Evolutionary conservation across 371 early-diverging fungal genomes (phyloP).

Genomic region (Batkoa obscura): DNA sequence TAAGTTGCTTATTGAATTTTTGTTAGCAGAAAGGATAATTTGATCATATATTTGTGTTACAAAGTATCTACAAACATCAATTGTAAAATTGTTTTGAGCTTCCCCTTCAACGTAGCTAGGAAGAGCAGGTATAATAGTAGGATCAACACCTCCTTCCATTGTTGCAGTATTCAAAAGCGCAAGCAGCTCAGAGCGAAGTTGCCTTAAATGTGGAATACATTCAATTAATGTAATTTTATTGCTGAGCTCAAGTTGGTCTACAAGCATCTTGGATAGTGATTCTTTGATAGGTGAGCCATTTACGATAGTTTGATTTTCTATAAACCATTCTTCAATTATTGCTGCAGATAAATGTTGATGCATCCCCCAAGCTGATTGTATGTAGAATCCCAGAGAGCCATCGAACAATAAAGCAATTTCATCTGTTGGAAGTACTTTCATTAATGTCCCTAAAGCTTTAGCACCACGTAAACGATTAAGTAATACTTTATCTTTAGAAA

Average conservation of each 20-base stretch:
- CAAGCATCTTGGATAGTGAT: constrained; percentile 27
- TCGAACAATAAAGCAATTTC: constrained; percentile 11
- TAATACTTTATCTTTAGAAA: constrained; percentile 51
- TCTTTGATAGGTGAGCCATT: constrained; percentile 12
- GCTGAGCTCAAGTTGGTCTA: constrained; percentile 13
- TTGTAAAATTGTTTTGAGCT: constrained; percentile 32
- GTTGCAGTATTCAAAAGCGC: constrained; percentile 37
- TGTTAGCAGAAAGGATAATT: constrained; percentile 16
- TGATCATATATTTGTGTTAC: constrained; percentile 26
- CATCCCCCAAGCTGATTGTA: constrained; percentile 54
- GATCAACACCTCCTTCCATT: constrained; percentile 26
- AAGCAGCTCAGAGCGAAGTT: constrained; percentile 56
- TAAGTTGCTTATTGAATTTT: constrained; percentile 15
- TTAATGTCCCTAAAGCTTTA: constrained; percentile 56
- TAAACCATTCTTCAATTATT: constrained; percentile 66
- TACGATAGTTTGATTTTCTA: constrained; percentile 24
- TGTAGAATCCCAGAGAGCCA: constrained; percentile 9
- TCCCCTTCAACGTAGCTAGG: constrained; percentile 31
- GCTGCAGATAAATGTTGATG: constrained; percentile 62
- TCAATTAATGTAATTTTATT: constrained; percentile 22
- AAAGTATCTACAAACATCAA: constrained; percentile 32
- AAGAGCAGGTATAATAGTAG: constrained; percentile 26
- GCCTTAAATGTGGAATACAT: constrained; percentile 38
- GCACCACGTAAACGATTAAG: constrained; percentile 63
- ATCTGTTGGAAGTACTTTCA: constrained; percentile 42